These are phyloP conservation scores for Mortierella claussenii DNA, from an alignment of 192 early-diverging fungal species.

Conservation along the genomic window DNA sequence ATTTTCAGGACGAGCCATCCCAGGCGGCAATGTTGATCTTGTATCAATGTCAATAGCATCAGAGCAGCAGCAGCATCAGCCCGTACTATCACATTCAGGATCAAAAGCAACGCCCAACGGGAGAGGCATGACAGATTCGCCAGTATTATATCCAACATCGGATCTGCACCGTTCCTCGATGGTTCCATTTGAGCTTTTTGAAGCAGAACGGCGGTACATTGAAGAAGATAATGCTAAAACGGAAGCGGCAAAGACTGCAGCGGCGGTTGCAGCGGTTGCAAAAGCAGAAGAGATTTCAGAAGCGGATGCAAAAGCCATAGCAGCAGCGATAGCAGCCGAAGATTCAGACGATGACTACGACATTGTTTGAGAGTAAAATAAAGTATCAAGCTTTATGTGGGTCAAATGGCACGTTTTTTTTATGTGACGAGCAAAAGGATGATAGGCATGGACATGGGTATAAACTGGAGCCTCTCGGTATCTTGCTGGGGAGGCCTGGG, in stretches of 20 bases:
- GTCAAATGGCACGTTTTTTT: too few relatives aligned
- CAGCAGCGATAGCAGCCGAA: neutral
- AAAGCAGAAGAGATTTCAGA: slow-evolving; percentile 38
- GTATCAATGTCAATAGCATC: too few relatives aligned
- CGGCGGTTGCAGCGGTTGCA: neutral
- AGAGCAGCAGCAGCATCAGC: too few relatives aligned
- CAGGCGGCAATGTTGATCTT: neutral
- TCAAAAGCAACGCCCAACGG: too few relatives aligned
- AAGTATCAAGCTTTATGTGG: neutral
- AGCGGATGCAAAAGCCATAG: slow-evolving; percentile 11
- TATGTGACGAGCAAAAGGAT: too few relatives aligned
- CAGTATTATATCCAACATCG: slow-evolving; percentile 37
- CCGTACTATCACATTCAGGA: too few relatives aligned
- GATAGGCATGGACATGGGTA: too few relatives aligned
- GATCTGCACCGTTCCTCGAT: slow-evolving; percentile 26
- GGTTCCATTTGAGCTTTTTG: slow-evolving; percentile 44
- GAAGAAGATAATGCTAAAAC: slow-evolving; percentile 46
- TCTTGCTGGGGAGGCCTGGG: too few relatives aligned
- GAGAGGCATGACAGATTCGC: slow-evolving; percentile 16
- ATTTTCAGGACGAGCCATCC: neutral
- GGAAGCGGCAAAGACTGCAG: slow-evolving; percentile 13
- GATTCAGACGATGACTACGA: neutral
- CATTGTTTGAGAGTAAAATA: neutral
- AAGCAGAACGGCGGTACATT: slow-evolving; percentile 43
- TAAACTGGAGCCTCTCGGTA: too few relatives aligned